Base-by-base conservation (phyloP, 2,329 filamentous ascomycete species). In the Cladosporium cucumerinum region DNA sequence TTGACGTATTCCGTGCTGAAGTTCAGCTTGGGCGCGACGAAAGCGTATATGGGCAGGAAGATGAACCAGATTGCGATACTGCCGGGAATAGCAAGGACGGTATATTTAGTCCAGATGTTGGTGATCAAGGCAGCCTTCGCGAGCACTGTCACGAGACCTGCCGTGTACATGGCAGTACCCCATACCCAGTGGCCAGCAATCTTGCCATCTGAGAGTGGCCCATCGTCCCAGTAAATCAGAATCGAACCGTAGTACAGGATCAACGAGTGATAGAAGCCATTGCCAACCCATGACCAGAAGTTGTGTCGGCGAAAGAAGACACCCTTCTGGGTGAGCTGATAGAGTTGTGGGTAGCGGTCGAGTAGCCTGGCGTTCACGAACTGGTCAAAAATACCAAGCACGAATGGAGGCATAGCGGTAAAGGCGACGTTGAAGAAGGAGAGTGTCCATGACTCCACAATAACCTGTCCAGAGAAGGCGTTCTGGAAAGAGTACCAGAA, bases 401-500 rank as follows among this genome's bases (percentile, higher is more conserved):
- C 94, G 66, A 99, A 89, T 0, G 95, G 95, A 18, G 95, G 95
- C 21, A 97, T 82, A 23, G 96, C 90, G 0, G 95, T 99, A 81
- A 96, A 99, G 77, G 99, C 90, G 77, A 99, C 93, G 82, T 99
- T 99, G 84, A 97, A 99, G 81, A 98, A 96, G 8, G 94, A 97
- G n/a, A 99, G 82, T 0, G 93, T 97, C 96, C 96, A 99, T 11
- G 95, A 98, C 80, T 99, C 95, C 84, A 93, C 98, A 75, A 99
- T 98, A 75, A 98, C 92, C 76, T 97, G 90, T 60, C 95, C 95
- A 1, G 94, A 98, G 79, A 98, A 99, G 69, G 92, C 91, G 78
- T 99, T 99, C 85, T 97, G 93, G 82, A 99, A 99, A 0, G 93
- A 92, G 79, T 95, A 98, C 92, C 96, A 99, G 77, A 99, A 99